Evolutionary conservation across 345 rosid genomes (phyloP).

Genomic region (Eucalyptus marginata): DNA sequence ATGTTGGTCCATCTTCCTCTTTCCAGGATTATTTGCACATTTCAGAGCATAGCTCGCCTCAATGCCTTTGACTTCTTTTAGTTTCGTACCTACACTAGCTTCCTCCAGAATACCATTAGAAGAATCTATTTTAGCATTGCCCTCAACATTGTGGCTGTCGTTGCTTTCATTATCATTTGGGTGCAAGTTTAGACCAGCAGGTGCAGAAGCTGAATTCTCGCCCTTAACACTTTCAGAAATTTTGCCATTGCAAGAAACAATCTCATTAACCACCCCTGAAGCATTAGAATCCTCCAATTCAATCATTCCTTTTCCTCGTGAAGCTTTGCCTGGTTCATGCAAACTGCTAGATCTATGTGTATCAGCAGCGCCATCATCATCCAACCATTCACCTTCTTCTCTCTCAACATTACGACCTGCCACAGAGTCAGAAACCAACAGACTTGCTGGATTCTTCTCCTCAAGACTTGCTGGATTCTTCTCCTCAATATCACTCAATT

Average conservation of each 20-base stretch:
- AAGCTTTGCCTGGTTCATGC: slow-evolving; percentile 20
- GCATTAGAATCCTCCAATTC: slow-evolving; percentile 14
- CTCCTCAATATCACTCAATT: slow-evolving; percentile 14
- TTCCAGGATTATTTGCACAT: slow-evolving; percentile 53
- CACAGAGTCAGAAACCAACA: slow-evolving; percentile 11
- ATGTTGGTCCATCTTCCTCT: slow-evolving; percentile 85
- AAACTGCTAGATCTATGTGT: slow-evolving; percentile 1
- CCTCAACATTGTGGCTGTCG: slow-evolving; percentile 26
- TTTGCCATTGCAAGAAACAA: slow-evolving; percentile 5
- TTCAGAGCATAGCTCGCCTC: slow-evolving; percentile 76
- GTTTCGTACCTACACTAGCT: slow-evolving; percentile 27
- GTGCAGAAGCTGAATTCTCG: slow-evolving; percentile 10
- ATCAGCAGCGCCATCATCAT: slow-evolving; percentile 45
- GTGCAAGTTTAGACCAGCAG: slow-evolving; percentile 19
- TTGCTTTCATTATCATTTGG: slow-evolving; percentile 27
- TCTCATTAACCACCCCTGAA: slow-evolving; percentile 1
- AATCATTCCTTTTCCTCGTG: slow-evolving; percentile 11
- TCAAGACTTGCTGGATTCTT: slow-evolving; percentile 17
- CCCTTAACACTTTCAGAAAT: slow-evolving; percentile 8
- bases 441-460: slow-evolving; percentile 15
- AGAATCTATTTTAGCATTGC: slow-evolving; percentile 21
- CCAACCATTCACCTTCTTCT: slow-evolving; percentile 99
- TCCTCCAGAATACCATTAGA: slow-evolving; percentile 36
- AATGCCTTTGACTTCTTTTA: slow-evolving; percentile 67
- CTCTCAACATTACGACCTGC: slow-evolving; percentile 38